Base-by-base conservation (phyloP, 495 filamentous ascomycete species). In the Glutinoglossum americanum region DNA sequence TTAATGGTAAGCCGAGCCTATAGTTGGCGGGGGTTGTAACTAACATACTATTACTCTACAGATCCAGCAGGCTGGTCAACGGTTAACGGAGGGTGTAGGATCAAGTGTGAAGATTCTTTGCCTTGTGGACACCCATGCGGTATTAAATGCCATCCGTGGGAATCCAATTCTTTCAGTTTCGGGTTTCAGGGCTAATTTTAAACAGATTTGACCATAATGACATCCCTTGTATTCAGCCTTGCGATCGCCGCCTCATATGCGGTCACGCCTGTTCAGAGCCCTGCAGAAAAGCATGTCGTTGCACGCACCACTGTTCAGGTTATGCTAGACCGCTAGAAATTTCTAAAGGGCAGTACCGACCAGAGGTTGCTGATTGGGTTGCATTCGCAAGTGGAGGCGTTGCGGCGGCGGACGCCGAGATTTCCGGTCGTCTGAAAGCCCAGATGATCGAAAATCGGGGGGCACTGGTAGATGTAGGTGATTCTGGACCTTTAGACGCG, bases 71-170 rank as follows among this genome's bases (percentile, higher is more conserved):
- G 80, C 49, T 78, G 67, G 64, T 57, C 65, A 9, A 63, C 71
- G 68, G 64, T 72, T n/a, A 69, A 70, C 44, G 83, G 81, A 15
- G 83, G 83, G 0, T 87, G 83, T 63, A 60, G 74, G 51, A 25
- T 61, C 55, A 64, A 53, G 6, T 87, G 83, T 60, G 58, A 61
- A 2, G 71, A 72, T 33, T 60, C 11, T 17, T 60, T 76, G 13
- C 61, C 61, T 0, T 80, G 77, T 62, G 70, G 71, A 7, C 77
- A 80, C 61, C 39, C 23, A 19, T 80, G 77, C 61, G 48, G 58
- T 30, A 58, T 73, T 11, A 62, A 41, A 39, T 80, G 77, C 55
- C 77, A 80, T 63, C 70, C 75, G 59, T 73, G 61, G 61, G 65
- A 61, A 19, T 11, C 33, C 21, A 2, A 37, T 13, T 23, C 49